Base-by-base conservation (phyloP, 139 green algal genomes). In the Marvania coccoides region DNA sequence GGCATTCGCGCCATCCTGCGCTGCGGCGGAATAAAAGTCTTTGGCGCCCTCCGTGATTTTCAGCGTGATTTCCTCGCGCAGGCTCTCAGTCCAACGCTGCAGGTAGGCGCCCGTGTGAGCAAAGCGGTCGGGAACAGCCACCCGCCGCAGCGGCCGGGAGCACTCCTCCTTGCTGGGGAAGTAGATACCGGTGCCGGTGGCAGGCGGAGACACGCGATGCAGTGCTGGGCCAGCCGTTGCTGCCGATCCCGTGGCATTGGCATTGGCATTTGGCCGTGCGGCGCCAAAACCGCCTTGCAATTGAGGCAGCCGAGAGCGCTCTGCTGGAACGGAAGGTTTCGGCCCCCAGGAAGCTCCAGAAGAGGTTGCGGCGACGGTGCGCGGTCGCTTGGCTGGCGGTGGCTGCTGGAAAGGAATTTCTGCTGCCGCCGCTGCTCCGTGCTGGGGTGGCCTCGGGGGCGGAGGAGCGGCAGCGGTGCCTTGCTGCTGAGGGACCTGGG, bases 61-160 rank as follows among this genome's bases (percentile, higher is more conserved):
- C 26, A 90, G 68, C 42, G 80, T 84, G 1, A 86, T 47, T 46
- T 90, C 83, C 47, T 90, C 82, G 47, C 34, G 38, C 12, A 90
- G 47, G 0, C 78, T 73, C 24, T 60, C 61, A 10, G 45, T n/a
- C 58, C 78, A 68, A 6, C 39, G 29, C 35, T 42, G 24, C 28
- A 56, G 36, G 33, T 88, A 88, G 7, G 72, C 30, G 10, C 58
- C 31, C 2, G 45, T 6, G 5, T 53, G 55, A 4, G 6, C 29
- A 33, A 87, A 85, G 12, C 13, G 38, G 19, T 77, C 59, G 0
- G 81, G 75, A 3, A 87, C 64, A 2, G 28, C 57, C 10, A 76
- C 63, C 3, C 39, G 40, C 2, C 81, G 63, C 19, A 28, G 46
- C 3, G 56, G 55, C 28, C 47, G 38, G 4, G 38, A 34, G 12